Base-by-base conservation (phyloP, 2,329 filamentous ascomycete genomes). In the Sporothrix phasma region DNA sequence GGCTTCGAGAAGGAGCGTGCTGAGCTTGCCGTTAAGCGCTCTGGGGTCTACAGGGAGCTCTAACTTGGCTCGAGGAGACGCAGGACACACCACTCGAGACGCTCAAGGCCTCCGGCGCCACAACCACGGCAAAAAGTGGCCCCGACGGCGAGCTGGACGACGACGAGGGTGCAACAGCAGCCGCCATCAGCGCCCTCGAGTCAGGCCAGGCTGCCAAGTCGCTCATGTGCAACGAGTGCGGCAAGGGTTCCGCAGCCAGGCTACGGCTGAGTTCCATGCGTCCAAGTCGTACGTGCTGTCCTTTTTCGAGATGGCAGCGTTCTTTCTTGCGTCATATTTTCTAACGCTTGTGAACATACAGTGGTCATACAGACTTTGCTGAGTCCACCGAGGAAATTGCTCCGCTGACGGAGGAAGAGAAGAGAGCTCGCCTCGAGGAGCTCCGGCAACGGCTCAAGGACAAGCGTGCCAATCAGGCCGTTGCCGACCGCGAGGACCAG, bases 31-130 rank as follows among this genome's bases (percentile, higher is more conserved):
- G 81, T 96, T 68, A 90, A 93, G 77, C 90, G 89, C 72, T 84
- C 86, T 13, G 91, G 92, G 89, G 89, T 65, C 77, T 97, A 54
- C 88, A 94, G 73, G 88, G 87, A 69, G 94, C 94, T 61, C 83
- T 99, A 65, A 90, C 96, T 77, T 99, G 94, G 94, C 84, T 99
- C 1, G 92, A 96, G 73, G 84, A 89, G 70, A 96, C 95, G 73
- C 87, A 95, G 73, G 91, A 96, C 74, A 96, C 89, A 70, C 81
- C 89, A 1, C 74, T 96, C 47, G 92, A 97, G 43, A 88, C 96
- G 65, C 87, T 97, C 67, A 83, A 89, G 67, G 43, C 60, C 1
- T 39, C 46, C 7, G 24, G 46, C 6, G 17, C 45, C 8, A 58
- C 56, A 6, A 56, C 62, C 1, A 43, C 64, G 3, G 41, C 34